phyloP scores from a whole-genome alignment of 2,329 filamentous ascomycete genomes.

The Colletotrichum horii region DNA sequence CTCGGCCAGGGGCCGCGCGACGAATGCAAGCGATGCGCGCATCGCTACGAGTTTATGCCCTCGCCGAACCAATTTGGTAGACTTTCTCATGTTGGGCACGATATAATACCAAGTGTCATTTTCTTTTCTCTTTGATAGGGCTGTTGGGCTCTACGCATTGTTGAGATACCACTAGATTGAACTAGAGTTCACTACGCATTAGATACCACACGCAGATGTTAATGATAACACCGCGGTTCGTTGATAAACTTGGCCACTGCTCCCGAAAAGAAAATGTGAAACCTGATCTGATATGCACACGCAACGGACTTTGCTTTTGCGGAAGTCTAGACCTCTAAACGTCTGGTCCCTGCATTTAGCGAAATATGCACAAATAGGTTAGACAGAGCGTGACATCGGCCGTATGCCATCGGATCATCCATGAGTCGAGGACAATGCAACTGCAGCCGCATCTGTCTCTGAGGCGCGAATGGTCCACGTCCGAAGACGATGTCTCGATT shows the following conservation, averaged over 20 bases:
- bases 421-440: background rate
- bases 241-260: background rate
- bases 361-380: background rate
- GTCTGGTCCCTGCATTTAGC: background rate
- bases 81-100: background rate
- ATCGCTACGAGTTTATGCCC: conserved; percentile 16
- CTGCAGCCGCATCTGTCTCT: background rate
- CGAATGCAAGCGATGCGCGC: background rate
- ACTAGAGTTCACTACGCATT: conserved; percentile 12
- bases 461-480: background rate
- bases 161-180: conserved; percentile 21
- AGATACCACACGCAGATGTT: conserved; percentile 18
- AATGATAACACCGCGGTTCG: background rate
- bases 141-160: background rate
- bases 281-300: background rate
- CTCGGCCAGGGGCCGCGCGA: background rate
- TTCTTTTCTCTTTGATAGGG: background rate
- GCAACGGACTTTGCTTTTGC: background rate
- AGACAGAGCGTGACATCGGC: background rate
- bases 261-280: background rate
- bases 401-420: background rate
- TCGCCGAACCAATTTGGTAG: background rate
- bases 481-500: background rate
- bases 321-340: background rate
- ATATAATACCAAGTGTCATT: background rate